Base-by-base conservation (phyloP, 2,329 filamentous ascomycete species). In the Raffaelea albimanens region DNA sequence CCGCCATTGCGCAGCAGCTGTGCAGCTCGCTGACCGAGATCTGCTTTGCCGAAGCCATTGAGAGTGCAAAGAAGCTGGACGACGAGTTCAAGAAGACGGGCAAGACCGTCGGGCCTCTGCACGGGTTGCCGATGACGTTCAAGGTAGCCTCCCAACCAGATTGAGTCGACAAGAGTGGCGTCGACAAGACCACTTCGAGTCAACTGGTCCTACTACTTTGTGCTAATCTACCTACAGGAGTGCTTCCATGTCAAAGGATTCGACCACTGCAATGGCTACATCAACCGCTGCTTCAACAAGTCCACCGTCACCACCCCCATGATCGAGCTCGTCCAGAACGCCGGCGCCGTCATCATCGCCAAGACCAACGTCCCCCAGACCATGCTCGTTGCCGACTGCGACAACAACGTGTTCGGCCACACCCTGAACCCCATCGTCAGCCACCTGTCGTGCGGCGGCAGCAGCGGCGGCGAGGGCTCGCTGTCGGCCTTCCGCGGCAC, bases 41-140 rank as follows among this genome's bases (percentile, higher is more conserved):
- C 16, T 59, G 67, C n/a, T 63, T 64, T 1, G 54, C 57, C 23
- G 49, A 54, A 47, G 62, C 64, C 11, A 55, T 67, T 19, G 51
- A 52, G 23, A 56, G 59, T 4, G 63, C 65, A 2, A 44, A 51
- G 41, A 56, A 55, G 43, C 59, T 67, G 18, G 65, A 67, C 52
- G 49, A 53, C 20, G 61, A 63, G 45, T 56, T 63, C 16, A 44
- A 49, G 25, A 50, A 53, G 14, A 55, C 64, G 42, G 56, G 56
- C 43, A 13, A 58, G 43, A 57, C 63, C 2, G 43, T 65, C 8
- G 65, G 65, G 0, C 62, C 65, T 8, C 55, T 68, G 3, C 65
- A 67, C 50, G 65, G 64, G 18, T 58, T 81, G 3, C 75, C 76
- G 0, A 50, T 53, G 42, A 53, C 49, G 2, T 51, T 51, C 43